Base-by-base conservation (phyloP, 1,284 basidiomycete genomes). In the Marasmius tenuissimus region DNA sequence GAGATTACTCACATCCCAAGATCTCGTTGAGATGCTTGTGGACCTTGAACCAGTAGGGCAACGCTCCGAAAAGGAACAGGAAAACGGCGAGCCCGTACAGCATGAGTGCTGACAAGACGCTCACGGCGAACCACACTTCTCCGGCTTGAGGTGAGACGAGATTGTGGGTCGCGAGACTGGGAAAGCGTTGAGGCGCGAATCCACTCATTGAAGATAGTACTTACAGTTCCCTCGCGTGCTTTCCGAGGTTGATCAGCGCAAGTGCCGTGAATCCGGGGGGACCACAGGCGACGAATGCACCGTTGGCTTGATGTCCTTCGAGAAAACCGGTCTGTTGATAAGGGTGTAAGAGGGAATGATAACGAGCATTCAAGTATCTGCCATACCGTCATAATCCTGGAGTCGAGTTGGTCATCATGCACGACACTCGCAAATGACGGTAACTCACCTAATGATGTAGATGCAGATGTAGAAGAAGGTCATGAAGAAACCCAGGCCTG, bases 381-480 rank as follows among this genome's bases (percentile, higher is more conserved):
- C 67, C 73, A 45, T 67, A 80, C 78, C 61, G 72, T 79, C 71
- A 81, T 80, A 38, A 82, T 76, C n/a, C 79, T 78, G 60, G 16
- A 58, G 39, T 18, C 14, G 4, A 34, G 7, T 57, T n/a, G 37
- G 47, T 37, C 22, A 14, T 35, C 8, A 12, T 34, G 63, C 61
- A 63, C 58, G 54, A 37, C 16, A 38, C 18, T 27, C 51, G 16
- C 5, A 2, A 52, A 42, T 38, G 34, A 57, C 38, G 4, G 4
- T 27, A 27, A 70, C 76, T 22, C 49, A 78, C 77, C 78, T 76
- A 63, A 79, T 78, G 61, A 82, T 73, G 65, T 82, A 82, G 57
- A 82, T 81, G 69, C 78, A 79, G 53, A 82, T 77, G 63, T 82
- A 82, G 67, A 81, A 79, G 68, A 81, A 79, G 12, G 80, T 81